Conservation (phyloP, 1,284 basidiomycete genomes). For the Malassezia vespertilionis region DNA sequence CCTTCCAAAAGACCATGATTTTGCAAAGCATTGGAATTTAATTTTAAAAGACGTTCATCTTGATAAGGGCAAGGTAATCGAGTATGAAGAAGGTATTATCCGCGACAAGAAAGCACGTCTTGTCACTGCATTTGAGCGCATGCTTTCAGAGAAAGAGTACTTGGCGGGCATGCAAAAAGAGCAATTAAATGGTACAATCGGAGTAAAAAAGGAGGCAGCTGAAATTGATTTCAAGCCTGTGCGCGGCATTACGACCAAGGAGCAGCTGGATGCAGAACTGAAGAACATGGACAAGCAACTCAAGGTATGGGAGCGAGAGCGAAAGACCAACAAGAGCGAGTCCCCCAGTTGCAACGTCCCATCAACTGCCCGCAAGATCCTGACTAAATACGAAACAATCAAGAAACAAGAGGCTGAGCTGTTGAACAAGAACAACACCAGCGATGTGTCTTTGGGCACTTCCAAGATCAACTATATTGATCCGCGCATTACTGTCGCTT, state of each 20-base stretch:
- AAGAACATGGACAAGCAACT: conserved; percentile 65
- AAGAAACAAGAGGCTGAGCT: conserved; percentile 41
- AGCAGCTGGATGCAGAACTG: conserved; percentile 53
- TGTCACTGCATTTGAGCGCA: conserved; percentile 57
- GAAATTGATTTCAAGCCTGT: conserved; percentile 28
- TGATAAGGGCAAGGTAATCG: conserved; percentile 76
- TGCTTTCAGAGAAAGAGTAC: conserved; percentile 36
- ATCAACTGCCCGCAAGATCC: conserved; percentile 59
- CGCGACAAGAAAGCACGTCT: conserved; percentile 59
- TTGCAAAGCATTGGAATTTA: conserved; percentile 49
- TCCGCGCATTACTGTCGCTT: conserved; percentile 43
- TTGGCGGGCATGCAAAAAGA: conserved; percentile 27
- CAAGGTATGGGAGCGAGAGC: conserved; percentile 66
- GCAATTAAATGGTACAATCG: too few species aligned
- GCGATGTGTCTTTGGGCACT: conserved; percentile 41
- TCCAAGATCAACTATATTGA: conserved; percentile 48
- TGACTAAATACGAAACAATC: conserved; percentile 38
- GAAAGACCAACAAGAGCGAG: conserved; percentile 62
- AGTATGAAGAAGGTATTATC: conserved; percentile 64
- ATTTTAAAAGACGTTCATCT: conserved; percentile 74
- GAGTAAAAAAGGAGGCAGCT: conserved; percentile 32
- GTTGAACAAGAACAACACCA: conserved; percentile 42
- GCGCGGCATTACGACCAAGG: conserved; percentile 29
- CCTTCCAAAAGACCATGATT: conserved; percentile 56
- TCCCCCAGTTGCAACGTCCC: conserved; percentile 48